Conservation (phyloP, 345 rosid genomes). For the Rhodomyrtus tomentosa region DNA sequence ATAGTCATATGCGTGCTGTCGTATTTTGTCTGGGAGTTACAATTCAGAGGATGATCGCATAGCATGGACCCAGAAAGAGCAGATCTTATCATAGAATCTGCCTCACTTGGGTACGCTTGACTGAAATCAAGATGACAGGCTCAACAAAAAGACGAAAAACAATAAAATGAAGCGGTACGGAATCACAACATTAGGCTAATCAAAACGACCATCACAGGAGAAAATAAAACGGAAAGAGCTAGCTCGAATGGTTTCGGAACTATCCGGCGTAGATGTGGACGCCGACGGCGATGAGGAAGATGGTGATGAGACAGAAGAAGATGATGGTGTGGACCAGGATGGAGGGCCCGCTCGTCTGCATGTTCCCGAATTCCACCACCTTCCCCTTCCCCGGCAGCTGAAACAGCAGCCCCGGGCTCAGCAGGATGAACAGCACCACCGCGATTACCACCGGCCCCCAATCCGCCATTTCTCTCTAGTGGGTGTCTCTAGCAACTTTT, state of each 20-base stretch:
- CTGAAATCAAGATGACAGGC: neutral
- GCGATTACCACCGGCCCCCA: constrained; percentile 91
- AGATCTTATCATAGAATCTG: neutral
- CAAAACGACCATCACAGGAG: neutral
- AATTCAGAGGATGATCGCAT: too few species aligned
- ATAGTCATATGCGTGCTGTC: too few species aligned
- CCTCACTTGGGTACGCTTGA: neutral
- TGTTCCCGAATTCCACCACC: constrained; percentile 57
- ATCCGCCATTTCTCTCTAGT: constrained; percentile 53
- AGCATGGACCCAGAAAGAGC: too few species aligned
- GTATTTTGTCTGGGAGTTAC: too few species aligned
- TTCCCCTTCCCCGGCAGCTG: constrained; percentile 69
- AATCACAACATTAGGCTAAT: neutral
- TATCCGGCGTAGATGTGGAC: constrained; percentile 63
- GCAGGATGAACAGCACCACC: constrained; percentile 67
- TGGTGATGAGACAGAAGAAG: constrained; percentile 75
- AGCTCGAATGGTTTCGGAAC: neutral
- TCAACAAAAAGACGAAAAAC: neutral
- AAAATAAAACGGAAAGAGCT: neutral
- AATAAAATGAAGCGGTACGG: neutral
- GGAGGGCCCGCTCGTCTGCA: constrained; percentile 75
- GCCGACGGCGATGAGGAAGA: constrained; percentile 60
- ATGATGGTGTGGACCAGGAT: constrained; percentile 67
- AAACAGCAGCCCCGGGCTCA: constrained; percentile 76
- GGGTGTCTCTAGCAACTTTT: neutral